Conservation (phyloP, 2,329 filamentous ascomycete species). For the Macrophomina pseudophaseolina region DNA sequence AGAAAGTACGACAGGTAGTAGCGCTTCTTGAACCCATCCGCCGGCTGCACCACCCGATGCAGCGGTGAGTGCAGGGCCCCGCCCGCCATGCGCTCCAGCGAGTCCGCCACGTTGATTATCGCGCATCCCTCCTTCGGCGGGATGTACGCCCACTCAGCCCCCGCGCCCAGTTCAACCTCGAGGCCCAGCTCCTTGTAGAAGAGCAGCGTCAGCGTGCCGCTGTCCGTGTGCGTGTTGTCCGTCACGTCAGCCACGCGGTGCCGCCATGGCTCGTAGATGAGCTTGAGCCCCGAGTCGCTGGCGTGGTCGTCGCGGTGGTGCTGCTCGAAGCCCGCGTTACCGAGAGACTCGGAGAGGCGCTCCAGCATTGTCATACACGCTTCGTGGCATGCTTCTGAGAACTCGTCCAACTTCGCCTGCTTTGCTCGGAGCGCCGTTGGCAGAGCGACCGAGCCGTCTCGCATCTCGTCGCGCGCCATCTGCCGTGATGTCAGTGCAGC, state of each 20-base stretch:
- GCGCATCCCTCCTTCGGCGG: not conserved
- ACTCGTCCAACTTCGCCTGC: not conserved
- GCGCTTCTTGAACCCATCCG: not conserved
- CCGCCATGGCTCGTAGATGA: conserved; percentile 4
- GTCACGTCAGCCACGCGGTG: not conserved
- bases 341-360: not conserved
- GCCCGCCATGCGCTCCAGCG: not conserved
- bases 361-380: not conserved
- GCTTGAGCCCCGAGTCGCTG: conserved; percentile 1
- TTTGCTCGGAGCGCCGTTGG: not conserved
- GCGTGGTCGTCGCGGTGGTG: not conserved
- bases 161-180: not conserved
- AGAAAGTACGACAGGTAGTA: conserved; percentile 14
- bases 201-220: not conserved
- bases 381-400: not conserved
- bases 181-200: conserved; percentile 9
- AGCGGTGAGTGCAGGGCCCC: not conserved
- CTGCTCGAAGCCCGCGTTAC: not conserved
- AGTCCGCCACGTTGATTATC: not conserved
- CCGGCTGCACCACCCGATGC: not conserved
- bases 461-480: conserved; percentile 1
- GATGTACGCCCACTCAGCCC: not conserved
- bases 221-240: conserved; percentile 9
- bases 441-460: not conserved
- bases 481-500: not conserved